Evolutionary conservation across 352 stramenopile genomes (phyloP), one percentile per base, ranked within the genome.

Genomic region (Phytophthora sojae): DNA sequence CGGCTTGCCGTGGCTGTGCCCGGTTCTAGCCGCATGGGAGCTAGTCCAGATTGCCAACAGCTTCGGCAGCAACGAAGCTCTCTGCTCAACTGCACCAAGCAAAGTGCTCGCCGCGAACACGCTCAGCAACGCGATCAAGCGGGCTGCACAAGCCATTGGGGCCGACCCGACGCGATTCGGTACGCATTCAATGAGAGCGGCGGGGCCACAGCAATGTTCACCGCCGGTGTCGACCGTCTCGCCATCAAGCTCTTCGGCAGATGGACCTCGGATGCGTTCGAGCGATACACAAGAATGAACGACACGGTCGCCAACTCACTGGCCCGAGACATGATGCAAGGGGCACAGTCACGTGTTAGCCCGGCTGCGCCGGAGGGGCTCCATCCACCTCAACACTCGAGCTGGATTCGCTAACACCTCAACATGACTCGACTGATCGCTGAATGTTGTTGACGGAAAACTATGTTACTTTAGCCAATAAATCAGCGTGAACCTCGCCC

Each of bases 11-110:
- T n/a, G n/a, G n/a, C n/a, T n/a, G n/a, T n/a, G n/a, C n/a, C n/a
- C 35, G 15, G 12, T 64, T 21, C 21, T 21, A 21, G 64, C n/a
- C 57, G 44, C n/a, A 7, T 73, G 57, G 57, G 39, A 49, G 39
- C 39, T 49, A 23, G 39, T 49, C 2, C 39, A 49, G 39, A 49
- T 21, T 11, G 14, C 39, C 39, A 11, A 49, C 39, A 21, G 3
- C 2, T 49, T n/a, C 14, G 39, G 39, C 39, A 49, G 39, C 4
- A 49, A 49, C 39, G 39, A 49, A 49, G 39, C 39, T 7, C 39
- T 49, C 12, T 49, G 14, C 39, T 49, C 39, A 21, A 49, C 39
- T 21, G 39, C 39, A 21, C 39, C 39, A 5, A 7, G 15, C 4
- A 5, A 7, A 4, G 39, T 49, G 15, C 39, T 49, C 39, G 5